Evolutionary conservation across 441 rosid species (phyloP), one percentile per base, ranked within the genome.

Genomic region (Corymbia citriodora): DNA sequence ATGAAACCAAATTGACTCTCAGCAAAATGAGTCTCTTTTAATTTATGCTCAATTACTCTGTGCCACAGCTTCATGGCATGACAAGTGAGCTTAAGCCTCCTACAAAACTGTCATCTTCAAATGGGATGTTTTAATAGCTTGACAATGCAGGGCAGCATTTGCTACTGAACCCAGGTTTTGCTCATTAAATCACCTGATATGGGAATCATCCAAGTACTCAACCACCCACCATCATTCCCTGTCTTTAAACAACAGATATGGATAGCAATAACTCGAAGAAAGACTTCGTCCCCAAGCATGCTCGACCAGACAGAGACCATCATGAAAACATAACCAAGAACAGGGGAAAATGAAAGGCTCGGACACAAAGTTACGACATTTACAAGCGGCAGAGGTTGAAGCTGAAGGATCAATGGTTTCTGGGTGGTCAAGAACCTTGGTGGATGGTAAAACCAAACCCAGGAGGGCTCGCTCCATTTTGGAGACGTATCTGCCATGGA

Each of bases 401-500:
- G 63, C 52, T 13, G 92, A 53, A 29, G 81, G 89, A 63, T 52
- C 21, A 21, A 61, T 63, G 50, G 9, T 79, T 4, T 55, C 70
- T 50, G 93, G 89, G 40, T 87, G 89, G 40, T 87, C 27, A 25
- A 87, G 79, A 31, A 8, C 89, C n/a, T 90, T 90, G 14, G 92
- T 89, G 88, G 48, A 87, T 33, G 88, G 33, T 52, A 93, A 50
- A 55, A 83, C 33, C 50, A 94, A 92, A 31, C 89, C 91, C 45
- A 88, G 52, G 79, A 94, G 92, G 29, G 95, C 94, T 89, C 95
- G 91, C 91, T 98, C 98, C 92, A 97, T 93, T 93, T 95, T 95
- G 50, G 98, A 96, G 54, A 98, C 72, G 92, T 96, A 95, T 90
- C 98, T 92, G 4, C 97, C 97, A 29, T 95, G 93, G 79, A 94